Conservation (phyloP, 2,329 filamentous ascomycete species). For the Conoideocrella luteorostrata region DNA sequence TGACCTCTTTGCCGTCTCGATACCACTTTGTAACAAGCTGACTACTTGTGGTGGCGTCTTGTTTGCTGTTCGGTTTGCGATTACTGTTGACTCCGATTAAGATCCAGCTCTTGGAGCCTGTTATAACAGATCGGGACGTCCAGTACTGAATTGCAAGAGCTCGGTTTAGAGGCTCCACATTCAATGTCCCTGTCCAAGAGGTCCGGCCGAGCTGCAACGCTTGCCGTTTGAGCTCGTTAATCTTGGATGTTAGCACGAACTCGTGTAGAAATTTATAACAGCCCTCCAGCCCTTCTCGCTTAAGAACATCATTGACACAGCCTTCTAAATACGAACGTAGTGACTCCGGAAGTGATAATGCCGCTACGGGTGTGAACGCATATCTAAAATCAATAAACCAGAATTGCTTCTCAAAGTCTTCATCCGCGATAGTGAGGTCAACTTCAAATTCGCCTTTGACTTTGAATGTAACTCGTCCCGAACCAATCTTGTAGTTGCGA, state of each 20-base stretch:
- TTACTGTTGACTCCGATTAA: conserved; percentile 76
- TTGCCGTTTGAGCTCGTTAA: conserved; percentile 74
- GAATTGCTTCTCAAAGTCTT: conserved; percentile 76
- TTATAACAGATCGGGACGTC: conserved; percentile 48
- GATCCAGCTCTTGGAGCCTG: conserved; percentile 78
- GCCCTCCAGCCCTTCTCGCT: conserved; percentile 63
- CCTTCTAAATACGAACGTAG: conserved; percentile 62
- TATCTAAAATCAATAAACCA: conserved; percentile 93
- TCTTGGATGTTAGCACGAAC: conserved; percentile 83
- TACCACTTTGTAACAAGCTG: conserved; percentile 71
- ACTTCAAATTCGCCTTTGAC: conserved; percentile 85
- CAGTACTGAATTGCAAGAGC: conserved; percentile 89
- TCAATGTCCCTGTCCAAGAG: conserved; percentile 72
- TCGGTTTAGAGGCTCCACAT: conserved; percentile 73
- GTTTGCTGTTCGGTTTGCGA: conserved; percentile 33
- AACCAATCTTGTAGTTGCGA: conserved; percentile 67
- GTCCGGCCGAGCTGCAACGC: conserved; percentile 61
- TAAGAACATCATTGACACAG: conserved; percentile 65
- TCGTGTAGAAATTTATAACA: conserved; percentile 87
- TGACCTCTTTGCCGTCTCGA: conserved; percentile 69
- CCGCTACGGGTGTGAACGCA: conserved; percentile 64
- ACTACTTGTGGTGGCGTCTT: conserved; percentile 42
- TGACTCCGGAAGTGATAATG: conserved; percentile 49
- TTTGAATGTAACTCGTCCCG: conserved; percentile 84
- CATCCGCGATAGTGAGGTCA: conserved; percentile 83